phyloP scores from a whole-genome alignment of 768 basidiomycete genomes.

The Termitomyces sp. region DNA sequence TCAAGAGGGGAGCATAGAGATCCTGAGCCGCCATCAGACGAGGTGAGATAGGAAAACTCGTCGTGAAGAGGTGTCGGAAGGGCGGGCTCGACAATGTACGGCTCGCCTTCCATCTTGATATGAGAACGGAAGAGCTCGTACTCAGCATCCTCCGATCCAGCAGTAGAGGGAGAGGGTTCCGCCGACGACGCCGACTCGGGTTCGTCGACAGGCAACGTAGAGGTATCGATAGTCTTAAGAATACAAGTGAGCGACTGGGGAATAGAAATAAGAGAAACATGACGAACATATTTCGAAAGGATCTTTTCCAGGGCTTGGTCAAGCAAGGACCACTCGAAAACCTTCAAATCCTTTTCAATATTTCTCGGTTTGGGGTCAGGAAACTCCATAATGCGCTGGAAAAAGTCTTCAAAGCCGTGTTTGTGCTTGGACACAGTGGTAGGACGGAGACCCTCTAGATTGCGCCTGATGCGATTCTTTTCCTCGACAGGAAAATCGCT shows the following conservation, averaged over 20 bases:
- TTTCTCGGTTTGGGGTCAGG: slow-evolving; percentile 91
- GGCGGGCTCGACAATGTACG: slow-evolving; percentile 10
- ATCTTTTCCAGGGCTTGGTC: slow-evolving; percentile 74
- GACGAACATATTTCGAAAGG: slow-evolving; percentile 74
- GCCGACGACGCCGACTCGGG: slow-evolving; percentile 25
- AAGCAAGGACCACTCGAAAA: slow-evolving; percentile 73
- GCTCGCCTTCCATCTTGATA: slow-evolving; percentile 13
- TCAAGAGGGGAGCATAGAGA: slow-evolving; percentile 30
- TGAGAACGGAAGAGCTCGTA: slow-evolving; percentile 8
- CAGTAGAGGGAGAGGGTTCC: slow-evolving; percentile 21
- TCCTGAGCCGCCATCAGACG: slow-evolving; percentile 21
- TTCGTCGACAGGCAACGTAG: slow-evolving; percentile 26
- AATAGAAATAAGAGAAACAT: not conserved
- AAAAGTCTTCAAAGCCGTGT: slow-evolving; percentile 77
- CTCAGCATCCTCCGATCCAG: slow-evolving; percentile 18
- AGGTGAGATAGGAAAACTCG: slow-evolving; percentile 22
- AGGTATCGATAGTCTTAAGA: slow-evolving; percentile 42
- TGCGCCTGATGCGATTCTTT: slow-evolving; percentile 93
- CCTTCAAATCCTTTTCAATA: slow-evolving; percentile 96
- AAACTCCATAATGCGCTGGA: slow-evolving; percentile 95
- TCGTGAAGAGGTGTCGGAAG: slow-evolving; percentile 19
- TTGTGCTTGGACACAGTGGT: slow-evolving; percentile 88
- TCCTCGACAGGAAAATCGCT: slow-evolving; percentile 90
- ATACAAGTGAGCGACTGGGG: not conserved
- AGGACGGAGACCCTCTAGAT: slow-evolving; percentile 89